Percentiles rank a stretch among this genome's conserved stretches.
phyloP scores from a whole-genome alignment of 306 rosid genomes.

The Fragaria nilgerrensis region DNA sequence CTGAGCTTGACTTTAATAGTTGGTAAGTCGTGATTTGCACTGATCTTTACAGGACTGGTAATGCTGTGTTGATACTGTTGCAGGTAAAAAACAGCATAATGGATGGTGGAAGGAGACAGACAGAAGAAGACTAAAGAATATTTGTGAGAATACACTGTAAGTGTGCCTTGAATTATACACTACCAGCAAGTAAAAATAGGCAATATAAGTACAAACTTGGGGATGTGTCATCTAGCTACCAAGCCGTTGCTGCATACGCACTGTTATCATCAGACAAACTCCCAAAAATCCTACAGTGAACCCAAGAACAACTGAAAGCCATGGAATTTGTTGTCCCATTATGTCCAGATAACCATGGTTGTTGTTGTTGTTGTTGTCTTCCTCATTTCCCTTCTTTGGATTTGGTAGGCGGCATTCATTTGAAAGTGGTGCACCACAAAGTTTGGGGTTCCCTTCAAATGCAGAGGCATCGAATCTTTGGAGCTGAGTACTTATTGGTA shows the following conservation, averaged over 20 bases:
- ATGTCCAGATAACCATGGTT: neutral
- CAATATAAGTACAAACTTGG: neutral
- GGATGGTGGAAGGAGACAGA: neutral
- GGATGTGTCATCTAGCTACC: neutral
- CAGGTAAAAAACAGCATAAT: neutral
- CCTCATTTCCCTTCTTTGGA: neutral
- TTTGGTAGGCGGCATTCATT: neutral
- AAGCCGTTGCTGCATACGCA: neutral
- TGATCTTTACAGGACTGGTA: neutral
- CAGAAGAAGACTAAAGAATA: neutral
- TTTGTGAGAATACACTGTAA: neutral
- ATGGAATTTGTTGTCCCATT: neutral
- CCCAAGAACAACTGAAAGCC: neutral
- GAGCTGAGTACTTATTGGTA: neutral
- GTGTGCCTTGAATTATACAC: neutral
- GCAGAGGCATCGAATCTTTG: neutral
- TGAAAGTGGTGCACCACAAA: neutral
- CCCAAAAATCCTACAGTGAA: neutral
- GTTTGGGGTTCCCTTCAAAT: conserved; percentile 11
- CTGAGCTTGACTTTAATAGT: neutral
- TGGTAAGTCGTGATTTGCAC: neutral
- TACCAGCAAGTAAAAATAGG: neutral
- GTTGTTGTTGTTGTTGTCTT: neutral
- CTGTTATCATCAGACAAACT: neutral
- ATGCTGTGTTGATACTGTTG: neutral